Base-by-base conservation (phyloP, 1,284 basidiomycete species). In the Leccinum solheimii region DNA sequence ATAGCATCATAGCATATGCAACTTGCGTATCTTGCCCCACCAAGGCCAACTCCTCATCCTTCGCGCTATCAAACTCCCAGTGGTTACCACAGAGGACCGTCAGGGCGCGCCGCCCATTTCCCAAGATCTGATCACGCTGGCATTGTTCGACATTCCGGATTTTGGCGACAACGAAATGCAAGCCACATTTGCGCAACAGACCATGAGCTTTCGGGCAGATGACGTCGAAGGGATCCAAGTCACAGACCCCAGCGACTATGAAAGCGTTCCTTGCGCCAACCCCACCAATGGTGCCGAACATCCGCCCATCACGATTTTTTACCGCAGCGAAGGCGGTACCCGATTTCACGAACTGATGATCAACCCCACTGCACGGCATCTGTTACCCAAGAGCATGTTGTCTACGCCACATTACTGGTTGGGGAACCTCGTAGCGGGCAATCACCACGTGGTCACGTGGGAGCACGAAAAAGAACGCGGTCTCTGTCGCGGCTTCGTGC, bases 11-110 rank as follows among this genome's bases (percentile, higher is more conserved):
- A 73, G 73, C 32, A 83, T 87, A 65, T 77, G 78, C 56, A 81
- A 78, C 19, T 77, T 84, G 60, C 82, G 85, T 45, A 77, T 84
- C n/a, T 69, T 87, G 45, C 83, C 86, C 2, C 71, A 73, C 3
- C 84, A 87, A 67, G 72, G 76, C n/a, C 77, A 83, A 56, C 72
- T 89, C 13, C 75, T 89, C 36, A 78, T 86, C 60, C 78, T 87
- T 34, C 85, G 86, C 40, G 78, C 79, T 6, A 64, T 81, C 27
- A 72, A 72, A 63, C 54, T 68, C 56, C 43, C 72, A 64, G 57
- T 62, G 54, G 40, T 57, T 36, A 53, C 61, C 26, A 65, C 9
- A 57, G 36, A 27, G 55, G 62, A 59, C 56, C 63, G 66, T 68
- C 62, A 64, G 67, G 49, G 68, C 73, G 62, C 74, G 76, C 66